Evolutionary conservation across 2,329 filamentous ascomycete species (phyloP).

Genomic region (Penicillium sp.): DNA sequence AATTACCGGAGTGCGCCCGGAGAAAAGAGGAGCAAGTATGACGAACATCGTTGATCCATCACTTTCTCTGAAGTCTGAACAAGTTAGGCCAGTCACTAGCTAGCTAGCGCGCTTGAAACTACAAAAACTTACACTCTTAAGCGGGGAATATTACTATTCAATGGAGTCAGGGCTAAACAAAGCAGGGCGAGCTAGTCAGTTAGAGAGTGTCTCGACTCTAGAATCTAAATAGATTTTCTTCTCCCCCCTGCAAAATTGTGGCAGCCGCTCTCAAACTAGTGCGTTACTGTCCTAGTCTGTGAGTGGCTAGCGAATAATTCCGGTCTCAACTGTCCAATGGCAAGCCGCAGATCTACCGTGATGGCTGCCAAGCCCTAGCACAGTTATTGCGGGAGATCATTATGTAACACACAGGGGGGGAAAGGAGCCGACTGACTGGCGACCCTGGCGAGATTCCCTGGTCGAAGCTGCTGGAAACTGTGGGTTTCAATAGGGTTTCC

Average conservation of each 20-base stretch:
- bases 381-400: conserved; percentile 26
- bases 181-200: neutral
- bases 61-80: neutral
- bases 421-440: conserved; percentile 8
- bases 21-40: conserved; percentile 10
- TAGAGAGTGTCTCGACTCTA: conserved; percentile 5
- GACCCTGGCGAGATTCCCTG: conserved; percentile 14
- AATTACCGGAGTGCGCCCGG: conserved; percentile 14
- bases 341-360: conserved; percentile 23
- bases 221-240: neutral
- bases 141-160: neutral
- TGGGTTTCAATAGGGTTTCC: conserved; percentile 3
- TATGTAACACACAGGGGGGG: conserved; percentile 29
- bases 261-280: conserved; percentile 3
- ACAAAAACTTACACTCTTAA: neutral
- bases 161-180: neutral
- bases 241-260: neutral
- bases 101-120: conserved; percentile 3
- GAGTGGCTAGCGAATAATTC: neutral
- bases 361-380: conserved; percentile 18
- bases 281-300: neutral
- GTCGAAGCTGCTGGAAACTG: conserved; percentile 25
- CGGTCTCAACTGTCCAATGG: conserved; percentile 10
- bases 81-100: conserved; percentile 1
- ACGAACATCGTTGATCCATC: conserved; percentile 13